These are phyloP conservation scores for Schizothecium vesticola DNA, from an alignment of 495 filamentous ascomycete species.

Conservation along the genomic window DNA sequence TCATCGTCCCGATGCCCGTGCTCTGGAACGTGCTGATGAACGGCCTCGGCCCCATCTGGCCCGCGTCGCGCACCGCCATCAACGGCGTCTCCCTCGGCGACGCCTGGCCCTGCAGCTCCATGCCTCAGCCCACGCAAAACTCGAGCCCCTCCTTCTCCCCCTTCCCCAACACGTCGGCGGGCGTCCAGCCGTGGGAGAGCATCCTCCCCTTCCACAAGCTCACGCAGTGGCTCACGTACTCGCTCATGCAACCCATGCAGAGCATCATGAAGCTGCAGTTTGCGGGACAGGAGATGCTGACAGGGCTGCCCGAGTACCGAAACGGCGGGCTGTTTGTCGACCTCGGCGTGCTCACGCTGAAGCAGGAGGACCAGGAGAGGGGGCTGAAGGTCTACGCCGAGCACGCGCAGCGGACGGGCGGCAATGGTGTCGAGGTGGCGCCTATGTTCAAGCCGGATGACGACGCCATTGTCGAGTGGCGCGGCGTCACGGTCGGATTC, in stretches of 20 bases:
- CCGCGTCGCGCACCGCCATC: conserved; percentile 77
- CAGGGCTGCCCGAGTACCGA: conserved; percentile 80
- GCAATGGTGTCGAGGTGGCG: conserved; percentile 62
- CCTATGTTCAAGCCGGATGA: conserved; percentile 74
- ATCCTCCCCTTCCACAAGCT: conserved; percentile 95
- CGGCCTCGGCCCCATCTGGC: conserved; percentile 84
- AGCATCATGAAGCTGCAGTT: conserved; percentile 71
- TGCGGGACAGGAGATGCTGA: conserved; percentile 70
- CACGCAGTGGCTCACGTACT: conserved; percentile 87
- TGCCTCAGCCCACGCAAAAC: conserved; percentile 65
- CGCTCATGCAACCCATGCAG: conserved; percentile 80
- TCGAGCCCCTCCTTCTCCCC: conserved; percentile 40
- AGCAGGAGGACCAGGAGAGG: conserved; percentile 55
- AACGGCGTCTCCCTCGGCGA: conserved; percentile 87
- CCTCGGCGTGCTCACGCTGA: conserved; percentile 72
- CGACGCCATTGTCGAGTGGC: conserved; percentile 86
- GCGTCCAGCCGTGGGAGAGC: conserved; percentile 75
- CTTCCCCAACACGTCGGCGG: conserved; percentile 38
- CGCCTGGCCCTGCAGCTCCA: conserved; percentile 83
- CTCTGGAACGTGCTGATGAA: conserved; percentile 88
- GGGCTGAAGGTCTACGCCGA: conserved; percentile 66
- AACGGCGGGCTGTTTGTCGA: conserved; percentile 86
- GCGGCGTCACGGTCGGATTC: conserved; percentile 76
- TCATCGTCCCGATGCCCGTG: conserved; percentile 84
- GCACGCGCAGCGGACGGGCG: conserved; percentile 68